phyloP scores from a whole-genome alignment of 78 protist species.

The Dictyostelium purpureum region DNA sequence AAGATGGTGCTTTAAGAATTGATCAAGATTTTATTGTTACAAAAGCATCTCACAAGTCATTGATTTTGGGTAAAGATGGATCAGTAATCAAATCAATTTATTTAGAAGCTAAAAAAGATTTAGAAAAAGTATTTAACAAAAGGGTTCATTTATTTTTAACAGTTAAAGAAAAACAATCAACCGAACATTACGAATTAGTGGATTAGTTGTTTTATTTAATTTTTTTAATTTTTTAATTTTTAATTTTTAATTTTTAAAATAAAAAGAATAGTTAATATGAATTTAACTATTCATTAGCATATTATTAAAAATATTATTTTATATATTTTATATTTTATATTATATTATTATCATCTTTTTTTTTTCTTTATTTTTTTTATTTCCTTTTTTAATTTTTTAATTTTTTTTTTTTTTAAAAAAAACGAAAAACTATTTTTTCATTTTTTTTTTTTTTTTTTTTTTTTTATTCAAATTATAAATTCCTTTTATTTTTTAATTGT shows the following conservation, averaged over 20 bases:
- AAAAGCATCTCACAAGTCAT: slow-evolving; percentile 36
- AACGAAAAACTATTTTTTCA: background rate
- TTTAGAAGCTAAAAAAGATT: slow-evolving; percentile 37
- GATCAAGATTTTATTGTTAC: slow-evolving; percentile 61
- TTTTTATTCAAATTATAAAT: background rate
- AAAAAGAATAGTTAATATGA: background rate
- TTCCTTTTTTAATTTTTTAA: background rate
- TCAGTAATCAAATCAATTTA: slow-evolving; percentile 26
- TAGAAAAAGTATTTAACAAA: slow-evolving; percentile 48
- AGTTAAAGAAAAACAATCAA: slow-evolving; percentile 31
- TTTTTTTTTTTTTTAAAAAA: too few relatives aligned
- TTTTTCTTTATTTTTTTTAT: background rate
- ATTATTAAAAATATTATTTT: too few relatives aligned
- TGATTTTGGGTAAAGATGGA: slow-evolving; percentile 26
- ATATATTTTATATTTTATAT: too few relatives aligned
- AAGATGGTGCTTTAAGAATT: slow-evolving; percentile 45
- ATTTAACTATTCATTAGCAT: too few relatives aligned
- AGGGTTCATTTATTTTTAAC: slow-evolving; percentile 50
- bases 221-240: background rate
- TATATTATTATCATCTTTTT: background rate
- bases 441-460: slow-evolving; percentile 3
- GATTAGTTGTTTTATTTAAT: background rate
- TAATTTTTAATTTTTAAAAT: background rate
- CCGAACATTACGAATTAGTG: background rate
- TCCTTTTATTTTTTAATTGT: background rate